Percentiles rank a stretch among this genome's conserved stretches.
Conservation (phyloP, 1,284 basidiomycete genomes). For the Papiliotrema nemorosa region DNA sequence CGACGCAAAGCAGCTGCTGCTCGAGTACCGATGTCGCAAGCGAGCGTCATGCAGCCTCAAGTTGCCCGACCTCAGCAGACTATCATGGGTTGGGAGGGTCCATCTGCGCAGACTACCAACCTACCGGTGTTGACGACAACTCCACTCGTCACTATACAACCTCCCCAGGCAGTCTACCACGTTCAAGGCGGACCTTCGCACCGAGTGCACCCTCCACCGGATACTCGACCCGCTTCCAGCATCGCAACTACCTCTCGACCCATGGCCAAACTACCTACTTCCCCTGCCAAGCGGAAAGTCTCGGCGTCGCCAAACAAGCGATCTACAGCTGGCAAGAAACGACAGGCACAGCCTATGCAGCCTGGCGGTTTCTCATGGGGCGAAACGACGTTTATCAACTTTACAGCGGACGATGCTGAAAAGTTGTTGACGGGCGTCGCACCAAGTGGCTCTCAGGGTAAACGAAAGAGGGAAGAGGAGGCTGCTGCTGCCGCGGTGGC, state of each 20-base stretch:
- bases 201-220: slow-evolving; percentile 32
- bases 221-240: slow-evolving; percentile 13
- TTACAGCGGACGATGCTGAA: slow-evolving; percentile 40
- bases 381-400: slow-evolving; percentile 44
- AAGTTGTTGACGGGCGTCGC: slow-evolving; percentile 44
- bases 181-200: slow-evolving; percentile 12
- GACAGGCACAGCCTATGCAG: neutral
- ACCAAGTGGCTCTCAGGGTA: slow-evolving; percentile 35
- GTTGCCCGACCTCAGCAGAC: slow-evolving; percentile 5
- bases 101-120: slow-evolving; percentile 9
- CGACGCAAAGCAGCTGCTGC: slow-evolving; percentile 16
- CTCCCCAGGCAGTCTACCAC: slow-evolving; percentile 20
- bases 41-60: slow-evolving; percentile 19
- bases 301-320: slow-evolving; percentile 25
- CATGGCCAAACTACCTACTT: slow-evolving; percentile 28
- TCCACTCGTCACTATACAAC: slow-evolving; percentile 30
- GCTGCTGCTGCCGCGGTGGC: slow-evolving; percentile 8
- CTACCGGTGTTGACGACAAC: slow-evolving; percentile 21
- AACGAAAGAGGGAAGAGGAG: slow-evolving; percentile 35
- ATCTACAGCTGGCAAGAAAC: slow-evolving; percentile 21
- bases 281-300: slow-evolving; percentile 19
- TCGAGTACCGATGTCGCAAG: slow-evolving; percentile 25
- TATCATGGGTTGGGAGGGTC: slow-evolving; percentile 31
- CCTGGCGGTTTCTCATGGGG: slow-evolving; percentile 28
- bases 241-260: slow-evolving; percentile 10